A percentile compares a stretch with the other conserved stretches of the same genome.
Conservation (phyloP, 2,329 filamentous ascomycete species). For the Calonectria pteridis region DNA sequence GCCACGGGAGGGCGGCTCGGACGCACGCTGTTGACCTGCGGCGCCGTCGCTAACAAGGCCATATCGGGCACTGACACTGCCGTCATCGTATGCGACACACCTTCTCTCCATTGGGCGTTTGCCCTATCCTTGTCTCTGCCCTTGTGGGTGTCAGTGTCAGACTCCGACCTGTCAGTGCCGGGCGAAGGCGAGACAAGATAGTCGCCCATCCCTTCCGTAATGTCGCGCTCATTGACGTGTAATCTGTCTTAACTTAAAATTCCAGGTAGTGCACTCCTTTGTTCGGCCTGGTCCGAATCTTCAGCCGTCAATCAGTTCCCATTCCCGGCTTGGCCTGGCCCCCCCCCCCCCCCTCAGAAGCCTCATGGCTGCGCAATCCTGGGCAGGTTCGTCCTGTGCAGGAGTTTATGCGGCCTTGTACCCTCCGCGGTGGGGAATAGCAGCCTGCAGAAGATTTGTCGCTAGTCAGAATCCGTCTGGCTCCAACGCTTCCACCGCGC, state of each 20-base stretch:
- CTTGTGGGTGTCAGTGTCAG: constrained; percentile 18
- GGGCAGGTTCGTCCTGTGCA: constrained; percentile 8
- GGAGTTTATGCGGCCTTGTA: constrained; percentile 23
- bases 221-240: constrained; percentile 13
- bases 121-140: not conserved
- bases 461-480: constrained; percentile 39
- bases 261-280: constrained; percentile 6
- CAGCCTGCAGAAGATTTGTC: constrained; percentile 27
- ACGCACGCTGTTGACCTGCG: not conserved
- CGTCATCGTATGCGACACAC: constrained; percentile 20
- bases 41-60: constrained; percentile 7
- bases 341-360: not conserved
- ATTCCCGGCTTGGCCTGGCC: constrained; percentile 10
- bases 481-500: not conserved
- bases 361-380: constrained; percentile 7
- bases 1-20: constrained; percentile 25
- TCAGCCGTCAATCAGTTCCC: constrained; percentile 9
- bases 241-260: constrained; percentile 14
- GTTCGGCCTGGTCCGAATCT: constrained; percentile 17
- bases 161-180: not conserved
- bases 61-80: constrained; percentile 8
- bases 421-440: constrained; percentile 28
- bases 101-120: constrained; percentile 10
- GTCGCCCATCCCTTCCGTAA: constrained; percentile 6
- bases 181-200: not conserved